phyloP scores from a whole-genome alignment of 805 yeast species.

The Pichia cabralensis region DNA sequence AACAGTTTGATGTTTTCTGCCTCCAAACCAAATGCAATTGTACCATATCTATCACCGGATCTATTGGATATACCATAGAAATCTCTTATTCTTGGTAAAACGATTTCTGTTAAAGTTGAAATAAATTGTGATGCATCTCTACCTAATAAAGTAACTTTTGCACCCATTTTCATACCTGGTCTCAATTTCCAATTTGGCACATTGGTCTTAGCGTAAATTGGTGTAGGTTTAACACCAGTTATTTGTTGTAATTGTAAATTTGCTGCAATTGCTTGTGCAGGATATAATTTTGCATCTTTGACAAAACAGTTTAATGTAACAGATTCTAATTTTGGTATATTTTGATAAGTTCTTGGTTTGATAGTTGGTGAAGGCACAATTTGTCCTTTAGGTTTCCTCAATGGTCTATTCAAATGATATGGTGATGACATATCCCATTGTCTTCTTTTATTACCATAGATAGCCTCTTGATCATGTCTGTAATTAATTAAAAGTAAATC shows the following conservation, averaged over 20 bases:
- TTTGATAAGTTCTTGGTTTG: constrained; percentile 52
- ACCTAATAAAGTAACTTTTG: constrained; percentile 68
- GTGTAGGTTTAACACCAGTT: constrained; percentile 79
- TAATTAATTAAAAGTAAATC: constrained; percentile 75
- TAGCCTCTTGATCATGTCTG: constrained; percentile 46
- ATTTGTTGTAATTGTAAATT: constrained; percentile 80
- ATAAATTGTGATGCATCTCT: constrained; percentile 79
- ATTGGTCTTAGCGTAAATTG: constrained; percentile 66
- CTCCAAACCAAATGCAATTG: constrained; percentile 73
- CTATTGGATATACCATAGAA: constrained; percentile 68
- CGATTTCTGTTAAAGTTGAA: constrained; percentile 80
- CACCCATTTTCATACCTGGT: constrained; percentile 86
- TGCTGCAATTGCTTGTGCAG: constrained; percentile 68
- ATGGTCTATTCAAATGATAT: constrained; percentile 76
- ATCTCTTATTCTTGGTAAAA: constrained; percentile 85
- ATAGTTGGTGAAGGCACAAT: constrained; percentile 67
- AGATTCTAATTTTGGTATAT: constrained; percentile 63
- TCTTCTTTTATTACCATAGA: constrained; percentile 63
- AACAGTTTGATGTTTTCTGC: constrained; percentile 70
- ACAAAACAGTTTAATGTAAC: constrained; percentile 71
- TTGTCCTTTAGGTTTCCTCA: constrained; percentile 67
- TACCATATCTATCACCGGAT: constrained; percentile 80
- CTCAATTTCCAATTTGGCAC: constrained; percentile 81
- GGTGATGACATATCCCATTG: constrained; percentile 85
- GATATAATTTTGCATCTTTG: constrained; percentile 57